phyloP scores from a whole-genome alignment of 495 filamentous ascomycete species.

The Daldinia decipiens region DNA sequence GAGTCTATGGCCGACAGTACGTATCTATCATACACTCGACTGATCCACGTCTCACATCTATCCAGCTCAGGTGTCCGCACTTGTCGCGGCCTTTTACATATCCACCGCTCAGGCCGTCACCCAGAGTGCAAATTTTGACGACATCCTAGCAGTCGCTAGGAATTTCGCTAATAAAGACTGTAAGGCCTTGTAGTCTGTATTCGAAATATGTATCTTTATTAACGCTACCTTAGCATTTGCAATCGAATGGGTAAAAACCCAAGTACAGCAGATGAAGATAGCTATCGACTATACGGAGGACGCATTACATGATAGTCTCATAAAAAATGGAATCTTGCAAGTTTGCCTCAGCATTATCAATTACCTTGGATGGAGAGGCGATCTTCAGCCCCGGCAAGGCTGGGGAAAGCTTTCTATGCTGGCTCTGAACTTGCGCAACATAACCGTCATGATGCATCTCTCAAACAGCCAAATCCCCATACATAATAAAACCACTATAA shows the following conservation, averaged over 20 bases:
- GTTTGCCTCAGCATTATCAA: slow-evolving; percentile 76
- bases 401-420: slow-evolving; percentile 78
- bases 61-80: slow-evolving; percentile 62
- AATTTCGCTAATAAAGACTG: slow-evolving; percentile 56
- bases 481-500: slow-evolving; percentile 53
- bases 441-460: slow-evolving; percentile 72
- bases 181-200: slow-evolving; percentile 21
- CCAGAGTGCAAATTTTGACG: slow-evolving; percentile 68
- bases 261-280: slow-evolving; percentile 72
- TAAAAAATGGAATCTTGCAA: slow-evolving; percentile 72
- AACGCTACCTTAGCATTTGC: slow-evolving; percentile 57
- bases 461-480: slow-evolving; percentile 57
- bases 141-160: slow-evolving; percentile 74
- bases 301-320: slow-evolving; percentile 72
- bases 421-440: slow-evolving; percentile 75
- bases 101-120: slow-evolving; percentile 59
- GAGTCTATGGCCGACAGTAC: slow-evolving; percentile 56
- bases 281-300: slow-evolving; percentile 77
- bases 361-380: slow-evolving; percentile 71
- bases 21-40: slow-evolving; percentile 35
- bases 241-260: slow-evolving; percentile 66
- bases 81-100: slow-evolving; percentile 67
- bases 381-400: slow-evolving; percentile 66
- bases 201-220: slow-evolving; percentile 22
- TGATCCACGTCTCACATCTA: slow-evolving; percentile 15